Evolutionary conservation across 2,329 filamentous ascomycete genomes (phyloP), one percentile per base, ranked within the genome.

Genomic region (Paecilomyces sp.): DNA sequence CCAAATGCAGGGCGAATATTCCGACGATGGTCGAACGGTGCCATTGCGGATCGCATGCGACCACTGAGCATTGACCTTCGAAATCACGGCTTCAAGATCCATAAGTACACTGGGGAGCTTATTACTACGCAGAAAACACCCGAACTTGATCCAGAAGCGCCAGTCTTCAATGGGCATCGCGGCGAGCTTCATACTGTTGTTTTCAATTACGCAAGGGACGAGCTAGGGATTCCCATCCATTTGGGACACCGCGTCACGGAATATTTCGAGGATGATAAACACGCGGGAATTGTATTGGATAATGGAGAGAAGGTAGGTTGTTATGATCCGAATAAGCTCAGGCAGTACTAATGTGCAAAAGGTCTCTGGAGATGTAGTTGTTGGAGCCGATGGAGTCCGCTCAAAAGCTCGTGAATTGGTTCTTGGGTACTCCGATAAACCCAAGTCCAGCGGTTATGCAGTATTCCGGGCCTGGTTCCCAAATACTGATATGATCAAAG

Each of bases 1-100:
- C 77, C 82, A 55, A 87, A 87, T 63, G 83, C 78, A 12, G 83
- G 83, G 0, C 81, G 84, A 50, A 86, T 88, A 64, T 85, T 86
- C 65, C 69, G 81, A 57, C 80, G 85, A 3, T 88, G 85, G 85
- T 75, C 73, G 0, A 69, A 80, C 30, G 81, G 83, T 33, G 69
- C 74, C 34, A 75, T 86, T 9, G 75, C 77, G 7, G 69, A 72
- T 54, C 75, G 76, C 53, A 75, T 85, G 72, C 77, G 79, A 25
- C 70, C 74, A 1, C 69, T 85, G 7, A 82, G 80, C 63, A 85
- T 85, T 62, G 77, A 85, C 63, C 68, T 85, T 55, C 68, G 73
- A 6, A 66, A 72, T 0, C 81, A 86, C 60, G 84, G 84, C 51
- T 87, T 86, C 72, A 81, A 81, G 55, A 85, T 86, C 58, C 83